Conservation (phyloP, 305 asterid species). For the Solanum hybrid region DNA sequence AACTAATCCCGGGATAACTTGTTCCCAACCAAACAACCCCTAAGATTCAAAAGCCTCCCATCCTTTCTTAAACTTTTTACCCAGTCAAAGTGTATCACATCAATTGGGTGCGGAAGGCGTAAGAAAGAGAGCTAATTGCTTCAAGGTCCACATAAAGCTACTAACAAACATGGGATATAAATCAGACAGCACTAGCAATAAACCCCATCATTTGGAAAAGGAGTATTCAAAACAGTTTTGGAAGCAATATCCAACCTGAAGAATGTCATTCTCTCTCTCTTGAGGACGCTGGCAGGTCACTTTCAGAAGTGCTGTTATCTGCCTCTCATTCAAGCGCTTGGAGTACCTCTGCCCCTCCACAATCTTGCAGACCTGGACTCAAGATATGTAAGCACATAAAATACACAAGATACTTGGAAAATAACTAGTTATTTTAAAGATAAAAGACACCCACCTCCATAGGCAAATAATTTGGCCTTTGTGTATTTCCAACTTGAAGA, state of each 20-base stretch:
- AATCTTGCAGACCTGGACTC: constrained; percentile 74
- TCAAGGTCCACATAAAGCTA: not conserved
- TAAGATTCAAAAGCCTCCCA: not conserved
- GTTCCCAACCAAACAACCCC: too few relatives aligned
- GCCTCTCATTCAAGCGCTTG: constrained; percentile 80
- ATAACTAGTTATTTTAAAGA: not conserved
- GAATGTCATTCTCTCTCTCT: constrained; percentile 71
- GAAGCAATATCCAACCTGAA: constrained; percentile 36
- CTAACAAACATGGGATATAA: not conserved
- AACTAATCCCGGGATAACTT: too few relatives aligned
- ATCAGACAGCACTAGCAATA: not conserved
- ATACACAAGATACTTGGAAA: not conserved
- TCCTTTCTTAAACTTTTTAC: not conserved
- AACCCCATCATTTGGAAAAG: not conserved
- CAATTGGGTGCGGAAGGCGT: not conserved
- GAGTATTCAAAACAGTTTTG: not conserved
- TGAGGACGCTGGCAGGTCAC: constrained; percentile 96
- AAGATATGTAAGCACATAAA: not conserved
- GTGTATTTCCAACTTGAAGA: constrained; percentile 82
- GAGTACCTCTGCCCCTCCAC: constrained; percentile 94
- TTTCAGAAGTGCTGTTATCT: constrained; percentile 72
- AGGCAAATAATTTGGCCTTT: constrained; percentile 79
- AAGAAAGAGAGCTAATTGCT: not conserved
- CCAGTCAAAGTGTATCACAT: not conserved
- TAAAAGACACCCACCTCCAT: constrained; percentile 60